These are phyloP conservation scores for Neonectria punicea DNA, from an alignment of 2,329 filamentous ascomycete genomes.

Conservation along the genomic window DNA sequence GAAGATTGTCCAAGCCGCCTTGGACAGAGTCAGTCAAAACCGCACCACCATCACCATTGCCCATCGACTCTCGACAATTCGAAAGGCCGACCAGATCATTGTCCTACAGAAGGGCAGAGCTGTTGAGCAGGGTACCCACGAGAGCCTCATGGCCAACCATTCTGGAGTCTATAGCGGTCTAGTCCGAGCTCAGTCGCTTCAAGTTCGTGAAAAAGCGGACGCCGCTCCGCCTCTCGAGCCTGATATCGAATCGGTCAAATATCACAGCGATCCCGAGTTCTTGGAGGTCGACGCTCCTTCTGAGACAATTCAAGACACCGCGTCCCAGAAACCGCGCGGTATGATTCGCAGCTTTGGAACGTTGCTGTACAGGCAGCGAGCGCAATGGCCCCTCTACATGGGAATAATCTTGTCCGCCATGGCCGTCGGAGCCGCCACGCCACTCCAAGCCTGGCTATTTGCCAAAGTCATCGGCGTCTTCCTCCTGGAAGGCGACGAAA, in stretches of 20 bases:
- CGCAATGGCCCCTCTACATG: constrained; percentile 40
- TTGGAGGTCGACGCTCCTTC: fast-evolving
- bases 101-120: constrained; percentile 69
- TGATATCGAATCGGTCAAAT: constrained; percentile 11
- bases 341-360: constrained; percentile 29
- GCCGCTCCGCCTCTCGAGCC: background rate
- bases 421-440: constrained; percentile 40
- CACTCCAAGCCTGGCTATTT: constrained; percentile 46
- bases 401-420: constrained; percentile 40
- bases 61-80: constrained; percentile 68
- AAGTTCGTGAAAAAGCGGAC: constrained; percentile 3
- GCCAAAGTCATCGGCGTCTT: constrained; percentile 43
- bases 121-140: constrained; percentile 71
- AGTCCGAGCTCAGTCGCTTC: constrained; percentile 37
- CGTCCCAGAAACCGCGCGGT: background rate
- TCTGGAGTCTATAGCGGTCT: constrained; percentile 37
- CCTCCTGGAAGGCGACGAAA: constrained; percentile 43
- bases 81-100: constrained; percentile 72
- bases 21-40: constrained; percentile 49
- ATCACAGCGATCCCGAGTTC: background rate
- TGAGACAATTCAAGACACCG: background rate
- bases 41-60: constrained; percentile 75
- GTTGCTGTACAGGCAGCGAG: constrained; percentile 34
- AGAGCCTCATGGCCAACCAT: constrained; percentile 64
- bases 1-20: constrained; percentile 56